These are phyloP conservation scores for Papiliotrema terrestris DNA, from an alignment of 1,284 basidiomycete species.

Conservation along the genomic window DNA sequence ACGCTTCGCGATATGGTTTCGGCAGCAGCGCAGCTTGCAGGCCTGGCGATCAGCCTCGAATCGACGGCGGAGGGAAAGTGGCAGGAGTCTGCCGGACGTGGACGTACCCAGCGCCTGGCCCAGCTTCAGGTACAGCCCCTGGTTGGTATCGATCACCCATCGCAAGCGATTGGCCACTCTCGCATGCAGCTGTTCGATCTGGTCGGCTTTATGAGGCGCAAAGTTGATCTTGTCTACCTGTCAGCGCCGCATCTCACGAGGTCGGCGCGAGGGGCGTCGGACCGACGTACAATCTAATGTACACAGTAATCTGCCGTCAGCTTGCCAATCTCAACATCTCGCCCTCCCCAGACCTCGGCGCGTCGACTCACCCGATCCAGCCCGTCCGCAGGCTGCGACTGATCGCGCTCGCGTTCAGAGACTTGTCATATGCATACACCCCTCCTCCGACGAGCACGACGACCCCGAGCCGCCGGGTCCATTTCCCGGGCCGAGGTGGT, in stretches of 20 bases:
- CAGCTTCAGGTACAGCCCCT: constrained; percentile 86
- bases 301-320: constrained; percentile 32
- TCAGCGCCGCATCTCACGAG: neutral
- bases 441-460: constrained; percentile 28
- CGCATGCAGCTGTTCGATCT: constrained; percentile 72
- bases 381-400: constrained; percentile 62
- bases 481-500: constrained; percentile 7
- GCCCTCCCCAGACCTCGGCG: neutral
- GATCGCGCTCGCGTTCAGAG: constrained; percentile 66
- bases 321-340: constrained; percentile 35
- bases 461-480: constrained; percentile 17
- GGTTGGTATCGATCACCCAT: constrained; percentile 70
- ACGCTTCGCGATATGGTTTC: constrained; percentile 72
- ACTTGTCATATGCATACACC: constrained; percentile 57
- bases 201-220: constrained; percentile 57
- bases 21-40: constrained; percentile 80
- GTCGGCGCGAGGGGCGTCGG: no score
- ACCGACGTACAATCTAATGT: constrained; percentile 45
- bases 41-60: constrained; percentile 50
- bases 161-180: constrained; percentile 75
- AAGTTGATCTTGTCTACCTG: constrained; percentile 79
- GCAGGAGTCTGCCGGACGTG: neutral
- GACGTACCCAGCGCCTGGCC: constrained; percentile 54
- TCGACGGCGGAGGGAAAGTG: neutral
- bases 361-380: constrained; percentile 55